Evolutionary conservation across 257 asterid species (phyloP), one percentile per base, ranked within the genome.

Genomic region (Perilla frutescens): DNA sequence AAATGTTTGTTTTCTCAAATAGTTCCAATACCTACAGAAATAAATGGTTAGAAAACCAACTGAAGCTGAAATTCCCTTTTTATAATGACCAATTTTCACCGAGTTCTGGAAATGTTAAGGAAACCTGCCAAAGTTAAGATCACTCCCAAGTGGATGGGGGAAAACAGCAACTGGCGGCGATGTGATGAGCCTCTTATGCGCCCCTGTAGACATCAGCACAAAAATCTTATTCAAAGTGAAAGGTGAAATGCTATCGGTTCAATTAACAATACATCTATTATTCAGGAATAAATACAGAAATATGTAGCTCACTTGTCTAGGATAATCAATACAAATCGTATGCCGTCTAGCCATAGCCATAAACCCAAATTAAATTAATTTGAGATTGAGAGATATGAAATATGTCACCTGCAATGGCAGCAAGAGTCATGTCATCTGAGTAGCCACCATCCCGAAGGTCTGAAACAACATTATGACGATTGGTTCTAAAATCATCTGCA

Each of bases 351-450:
- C 59, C 59, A 66, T 41, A 51, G 43, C 62, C 57, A 68, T 48
- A 44, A 9, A 41, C 37, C 57, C 39, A 47, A 70, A 74, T 36
- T 50, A 58, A 61, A 69, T 51, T 43, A 67, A 34, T 14, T 37
- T 40, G 68, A 65, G 71, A 55, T 54, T 49, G 47, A 68, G 74
- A 78, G 55, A 51, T 13, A 34, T 54, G 32, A 73, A 14, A 60
- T 44, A 43, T 26, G 26, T 75, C 82, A 95, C 98, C 97, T 0
- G 99, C 85, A 77, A 95, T 90, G 80, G 98, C 87, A 36, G 99
- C 99, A 79, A 95, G 99, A 57, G 98, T 95, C 99, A 95, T 92
- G 84, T 95, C 99, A 82, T 95, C 99, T 49, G 98, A 95, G 81
- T 95, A 95, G 74, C 99, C 98, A 64, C 99, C 99, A 84, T 95